Evolutionary conservation across 169 alveolate genomes (phyloP).

Genomic region (Cryptosporidium meleagridis): DNA sequence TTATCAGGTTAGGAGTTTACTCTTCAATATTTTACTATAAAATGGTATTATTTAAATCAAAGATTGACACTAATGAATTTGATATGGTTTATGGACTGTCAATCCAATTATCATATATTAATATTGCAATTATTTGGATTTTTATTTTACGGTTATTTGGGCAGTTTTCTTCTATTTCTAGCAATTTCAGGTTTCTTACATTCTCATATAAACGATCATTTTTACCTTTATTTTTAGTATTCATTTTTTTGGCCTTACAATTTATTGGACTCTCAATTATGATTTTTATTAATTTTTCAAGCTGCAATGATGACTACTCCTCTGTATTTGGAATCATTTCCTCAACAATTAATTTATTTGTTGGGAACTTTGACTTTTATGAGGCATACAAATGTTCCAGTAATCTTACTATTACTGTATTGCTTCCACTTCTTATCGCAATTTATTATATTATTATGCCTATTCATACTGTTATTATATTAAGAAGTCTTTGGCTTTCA

Average conservation of each 20-base stretch:
- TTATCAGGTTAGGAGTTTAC: slow-evolving; percentile 22
- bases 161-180: slow-evolving; percentile 28
- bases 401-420: slow-evolving; percentile 3
- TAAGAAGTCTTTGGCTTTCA: slow-evolving; percentile 70
- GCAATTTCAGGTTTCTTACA: slow-evolving; percentile 22
- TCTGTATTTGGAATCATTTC: background rate
- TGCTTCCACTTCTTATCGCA: slow-evolving; percentile 45
- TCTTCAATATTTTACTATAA: slow-evolving; percentile 15
- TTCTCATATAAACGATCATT: slow-evolving; percentile 5
- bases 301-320: slow-evolving; percentile 22
- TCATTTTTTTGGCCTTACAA: slow-evolving; percentile 2
- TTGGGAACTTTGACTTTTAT: slow-evolving; percentile 40
- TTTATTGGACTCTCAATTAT: slow-evolving; percentile 46
- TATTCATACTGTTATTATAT: slow-evolving; percentile 18
- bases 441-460: slow-evolving; percentile 37
- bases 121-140: slow-evolving; percentile 31
- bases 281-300: slow-evolving; percentile 43
- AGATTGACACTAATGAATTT: background rate
- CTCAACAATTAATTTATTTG: slow-evolving; percentile 13
- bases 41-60: background rate
- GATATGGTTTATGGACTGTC: slow-evolving; percentile 26
- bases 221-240: slow-evolving; percentile 15
- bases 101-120: slow-evolving; percentile 6
- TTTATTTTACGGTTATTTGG: slow-evolving; percentile 36
- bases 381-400: slow-evolving; percentile 35